Evolutionary conservation across 768 basidiomycete species (phyloP).

Genomic region (Exsudoporus frostii): DNA sequence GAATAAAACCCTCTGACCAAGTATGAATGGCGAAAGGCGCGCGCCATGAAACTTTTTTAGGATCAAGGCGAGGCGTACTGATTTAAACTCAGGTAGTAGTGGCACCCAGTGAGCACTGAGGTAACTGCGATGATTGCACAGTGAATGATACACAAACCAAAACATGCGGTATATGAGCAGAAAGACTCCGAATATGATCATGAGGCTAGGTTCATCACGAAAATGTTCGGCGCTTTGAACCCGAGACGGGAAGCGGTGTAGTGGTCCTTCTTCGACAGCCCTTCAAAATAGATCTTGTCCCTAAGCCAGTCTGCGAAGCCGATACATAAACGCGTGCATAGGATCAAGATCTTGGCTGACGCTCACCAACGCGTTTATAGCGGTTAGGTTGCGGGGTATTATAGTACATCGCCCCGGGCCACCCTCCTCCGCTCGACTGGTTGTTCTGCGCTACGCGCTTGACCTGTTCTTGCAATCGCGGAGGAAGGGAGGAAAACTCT

Average conservation of each 20-base stretch:
- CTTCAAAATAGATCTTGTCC: conserved; percentile 70
- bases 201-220: conserved; percentile 62
- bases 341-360: background rate
- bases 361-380: conserved; percentile 63
- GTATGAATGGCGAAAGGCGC: background rate
- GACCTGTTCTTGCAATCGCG: conserved; percentile 69
- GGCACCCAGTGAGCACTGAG: background rate
- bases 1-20: no score
- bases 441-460: conserved; percentile 53
- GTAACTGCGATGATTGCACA: background rate
- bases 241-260: conserved; percentile 64
- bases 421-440: conserved; percentile 32
- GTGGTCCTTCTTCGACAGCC: conserved; percentile 53
- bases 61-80: background rate
- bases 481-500: conserved; percentile 59
- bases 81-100: background rate
- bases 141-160: conserved; percentile 8
- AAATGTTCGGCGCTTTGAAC: conserved; percentile 75
- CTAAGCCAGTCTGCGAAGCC: conserved; percentile 65
- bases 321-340: background rate
- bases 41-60: background rate
- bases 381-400: conserved; percentile 46
- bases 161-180: conserved; percentile 4
- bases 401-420: conserved; percentile 40
- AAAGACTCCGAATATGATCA: conserved; percentile 25